A percentile compares a stretch with the other conserved stretches of the same genome.
Evolutionary conservation across 108 stramenopile genomes (phyloP).

Genomic region (Cylindrotheca fusiformis): DNA sequence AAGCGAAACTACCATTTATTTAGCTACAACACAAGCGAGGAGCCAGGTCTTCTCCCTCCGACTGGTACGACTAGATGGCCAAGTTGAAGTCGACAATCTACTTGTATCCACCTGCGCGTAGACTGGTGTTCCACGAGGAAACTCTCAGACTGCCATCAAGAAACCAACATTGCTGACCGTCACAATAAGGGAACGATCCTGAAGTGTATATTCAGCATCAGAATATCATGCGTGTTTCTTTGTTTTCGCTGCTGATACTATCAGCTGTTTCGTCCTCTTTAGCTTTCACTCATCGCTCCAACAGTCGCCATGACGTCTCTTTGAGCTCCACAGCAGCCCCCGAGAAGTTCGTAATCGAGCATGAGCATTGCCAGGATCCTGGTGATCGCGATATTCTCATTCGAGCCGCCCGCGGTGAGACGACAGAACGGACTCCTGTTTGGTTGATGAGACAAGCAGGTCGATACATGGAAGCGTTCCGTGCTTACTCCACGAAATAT

Average conservation of each 20-base stretch:
- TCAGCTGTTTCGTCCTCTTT: neutral
- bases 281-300: conserved; percentile 14
- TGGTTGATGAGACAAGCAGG: conserved; percentile 99
- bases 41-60: no score
- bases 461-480: conserved; percentile 97
- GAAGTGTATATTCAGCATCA: neutral
- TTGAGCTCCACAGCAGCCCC: conserved; percentile 9
- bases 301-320: neutral
- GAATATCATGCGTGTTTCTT: conserved; percentile 8
- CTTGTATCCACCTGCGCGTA: no score
- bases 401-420: conserved; percentile 93
- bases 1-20: no score
- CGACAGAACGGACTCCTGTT: conserved; percentile 92
- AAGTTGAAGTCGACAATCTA: no score
- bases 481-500: conserved; percentile 90
- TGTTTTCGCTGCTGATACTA: neutral
- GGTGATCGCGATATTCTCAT: conserved; percentile 91
- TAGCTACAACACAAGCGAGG: no score
- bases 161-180: no score
- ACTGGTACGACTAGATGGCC: no score
- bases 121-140: no score
- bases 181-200: neutral
- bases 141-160: no score
- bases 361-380: conserved; percentile 40
- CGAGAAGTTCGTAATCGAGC: conserved; percentile 26